Percentiles rank a stretch among this genome's conserved stretches.
These are phyloP conservation scores for Triangularia setosa DNA, from an alignment of 2,329 filamentous ascomycete species.

Conservation along the genomic window DNA sequence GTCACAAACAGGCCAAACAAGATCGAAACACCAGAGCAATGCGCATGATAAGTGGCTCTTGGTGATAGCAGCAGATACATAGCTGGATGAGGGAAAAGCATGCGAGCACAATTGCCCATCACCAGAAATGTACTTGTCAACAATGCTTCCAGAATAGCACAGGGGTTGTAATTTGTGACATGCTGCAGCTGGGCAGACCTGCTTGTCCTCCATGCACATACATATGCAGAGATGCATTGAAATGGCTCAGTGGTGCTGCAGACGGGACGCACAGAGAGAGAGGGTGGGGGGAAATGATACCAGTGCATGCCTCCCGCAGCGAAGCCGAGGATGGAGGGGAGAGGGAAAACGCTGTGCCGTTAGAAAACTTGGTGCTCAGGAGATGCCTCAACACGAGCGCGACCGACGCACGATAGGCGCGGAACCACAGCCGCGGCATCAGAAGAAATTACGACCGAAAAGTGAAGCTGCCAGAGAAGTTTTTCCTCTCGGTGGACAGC, in stretches of 20 bases:
- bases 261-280: slow-evolving; percentile 5
- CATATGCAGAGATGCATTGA: neutral
- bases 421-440: neutral
- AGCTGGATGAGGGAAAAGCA: neutral
- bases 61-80: neutral
- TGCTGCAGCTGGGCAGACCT: neutral
- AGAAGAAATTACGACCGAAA: neutral
- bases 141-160: neutral
- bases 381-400: slow-evolving; percentile 1
- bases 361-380: neutral
- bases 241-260: neutral
- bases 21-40: neutral
- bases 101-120: neutral
- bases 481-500: neutral
- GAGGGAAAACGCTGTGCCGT: neutral
- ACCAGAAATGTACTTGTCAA: neutral
- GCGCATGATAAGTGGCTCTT: neutral
- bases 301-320: neutral
- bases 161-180: slow-evolving; percentile 5
- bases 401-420: neutral
- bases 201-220: neutral
- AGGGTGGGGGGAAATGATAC: neutral
- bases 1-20: no score
- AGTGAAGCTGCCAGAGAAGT: neutral
- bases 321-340: slow-evolving; percentile 8